Conservation (phyloP, 352 stramenopile species). For the Globisporangium orthogonon region DNA sequence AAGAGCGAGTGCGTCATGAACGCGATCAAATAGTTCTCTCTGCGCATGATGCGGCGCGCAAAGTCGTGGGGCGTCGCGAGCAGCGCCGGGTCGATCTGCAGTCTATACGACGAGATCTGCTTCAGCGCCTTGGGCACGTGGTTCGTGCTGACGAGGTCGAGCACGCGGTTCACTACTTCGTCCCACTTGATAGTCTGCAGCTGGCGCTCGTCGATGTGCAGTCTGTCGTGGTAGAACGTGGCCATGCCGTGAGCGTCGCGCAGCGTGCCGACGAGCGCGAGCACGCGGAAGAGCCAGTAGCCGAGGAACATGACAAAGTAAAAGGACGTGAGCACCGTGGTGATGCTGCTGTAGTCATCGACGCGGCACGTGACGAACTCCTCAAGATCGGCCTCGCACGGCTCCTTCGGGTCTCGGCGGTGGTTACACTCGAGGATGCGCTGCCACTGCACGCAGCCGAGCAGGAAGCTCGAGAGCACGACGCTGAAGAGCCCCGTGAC, state of each 20-base stretch:
- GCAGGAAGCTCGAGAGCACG: constrained; percentile 90
- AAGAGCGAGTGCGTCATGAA: constrained; percentile 96
- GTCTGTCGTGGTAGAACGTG: constrained; percentile 87
- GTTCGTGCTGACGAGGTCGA: constrained; percentile 60
- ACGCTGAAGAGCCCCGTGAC: constrained; percentile 95
- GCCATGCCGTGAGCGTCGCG: constrained; percentile 88
- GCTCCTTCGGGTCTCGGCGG: constrained; percentile 53
- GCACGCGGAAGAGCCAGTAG: constrained; percentile 88
- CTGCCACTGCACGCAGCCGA: constrained; percentile 95
- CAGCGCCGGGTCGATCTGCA: constrained; percentile 78
- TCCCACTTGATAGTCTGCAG: constrained; percentile 86
- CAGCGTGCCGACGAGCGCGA: constrained; percentile 82
- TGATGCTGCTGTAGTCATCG: constrained; percentile 35
- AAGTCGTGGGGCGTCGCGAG: constrained; percentile 85
- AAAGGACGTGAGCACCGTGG: constrained; percentile 70
- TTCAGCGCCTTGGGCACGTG: constrained; percentile 76
- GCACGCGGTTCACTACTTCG: constrained; percentile 85
- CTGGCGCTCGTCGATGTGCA: constrained; percentile 85
- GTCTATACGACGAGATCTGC: constrained; percentile 77
- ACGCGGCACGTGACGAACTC: constrained; percentile 64
- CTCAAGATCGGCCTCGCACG: constrained; percentile 75
- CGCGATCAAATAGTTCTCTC: constrained; percentile 98
- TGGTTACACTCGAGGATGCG: constrained; percentile 78
- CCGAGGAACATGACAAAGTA: constrained; percentile 94
- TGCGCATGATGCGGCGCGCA: constrained; percentile 95